Percentiles rank a stretch among this genome's conserved stretches.
Conservation (phyloP, 2,329 filamentous ascomycete species). For the Spiromastix sp. region DNA sequence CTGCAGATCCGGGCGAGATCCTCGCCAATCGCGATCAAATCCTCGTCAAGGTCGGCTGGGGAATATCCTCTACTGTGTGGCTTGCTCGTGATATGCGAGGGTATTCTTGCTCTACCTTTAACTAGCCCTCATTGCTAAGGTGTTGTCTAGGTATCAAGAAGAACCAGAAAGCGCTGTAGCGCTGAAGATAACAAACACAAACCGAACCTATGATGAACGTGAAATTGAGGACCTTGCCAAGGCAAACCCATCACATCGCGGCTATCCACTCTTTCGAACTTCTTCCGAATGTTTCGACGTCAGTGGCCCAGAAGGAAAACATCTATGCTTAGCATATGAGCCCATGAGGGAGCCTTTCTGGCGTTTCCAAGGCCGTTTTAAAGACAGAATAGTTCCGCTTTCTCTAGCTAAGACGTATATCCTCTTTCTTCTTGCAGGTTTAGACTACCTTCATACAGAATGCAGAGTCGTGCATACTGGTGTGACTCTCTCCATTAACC, state of each 20-base stretch:
- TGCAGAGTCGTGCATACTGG: slow-evolving; percentile 31
- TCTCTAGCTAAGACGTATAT: slow-evolving; percentile 20
- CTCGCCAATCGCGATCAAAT: slow-evolving; percentile 7
- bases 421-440: slow-evolving; percentile 23
- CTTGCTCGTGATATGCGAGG: slow-evolving; percentile 8
- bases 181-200: slow-evolving; percentile 9
- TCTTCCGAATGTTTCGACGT: slow-evolving; percentile 18
- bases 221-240: slow-evolving; percentile 18
- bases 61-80: slow-evolving; percentile 7
- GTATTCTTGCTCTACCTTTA: slow-evolving; percentile 3
- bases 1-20: slow-evolving; percentile 8
- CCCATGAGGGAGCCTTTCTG: slow-evolving; percentile 25
- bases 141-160: slow-evolving; percentile 4
- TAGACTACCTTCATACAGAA: slow-evolving; percentile 30
- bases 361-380: slow-evolving; percentile 16
- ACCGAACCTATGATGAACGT: slow-evolving; percentile 10
- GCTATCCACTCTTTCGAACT: slow-evolving; percentile 17
- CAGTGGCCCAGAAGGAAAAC: slow-evolving; percentile 13
- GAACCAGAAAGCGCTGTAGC: slow-evolving; percentile 7
- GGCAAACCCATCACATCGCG: slow-evolving; percentile 16
- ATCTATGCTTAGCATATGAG: slow-evolving; percentile 24
- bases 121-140: neutral
- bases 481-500: slow-evolving; percentile 6
- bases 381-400: slow-evolving; percentile 13
- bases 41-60: slow-evolving; percentile 10